Percentiles rank a stretch among this genome's conserved stretches.
phyloP scores from a whole-genome alignment of 2,329 filamentous ascomycete species.

The Xylaria sp. region DNA sequence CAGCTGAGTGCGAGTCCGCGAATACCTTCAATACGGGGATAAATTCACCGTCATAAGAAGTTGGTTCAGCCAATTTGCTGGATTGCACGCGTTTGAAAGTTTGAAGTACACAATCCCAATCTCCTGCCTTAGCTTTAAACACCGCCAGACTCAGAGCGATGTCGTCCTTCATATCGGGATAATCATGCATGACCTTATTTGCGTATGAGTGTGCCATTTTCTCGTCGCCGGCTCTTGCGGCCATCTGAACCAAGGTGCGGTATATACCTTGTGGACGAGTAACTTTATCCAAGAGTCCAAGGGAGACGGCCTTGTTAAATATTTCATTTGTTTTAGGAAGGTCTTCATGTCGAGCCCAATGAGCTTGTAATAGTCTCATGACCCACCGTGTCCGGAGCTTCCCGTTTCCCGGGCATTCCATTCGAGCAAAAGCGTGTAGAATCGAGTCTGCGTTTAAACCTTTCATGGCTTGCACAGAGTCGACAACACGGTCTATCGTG shows the following conservation, averaged over 20 bases:
- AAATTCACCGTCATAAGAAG: conserved; percentile 43
- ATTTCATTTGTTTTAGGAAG: conserved; percentile 37
- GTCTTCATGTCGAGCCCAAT: conserved; percentile 43
- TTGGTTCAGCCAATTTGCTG: conserved; percentile 14
- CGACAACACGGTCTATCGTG: conserved; percentile 42
- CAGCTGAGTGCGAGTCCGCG: conserved; percentile 45
- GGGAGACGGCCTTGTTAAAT: conserved; percentile 36
- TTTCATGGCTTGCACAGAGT: conserved; percentile 40
- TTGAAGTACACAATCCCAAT: conserved; percentile 49
- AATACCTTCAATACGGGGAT: conserved; percentile 48
- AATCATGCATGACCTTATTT: conserved; percentile 33
- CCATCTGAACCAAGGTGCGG: conserved; percentile 49
- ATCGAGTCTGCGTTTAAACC: conserved; percentile 39
- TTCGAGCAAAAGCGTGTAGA: conserved; percentile 38
- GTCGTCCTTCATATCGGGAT: conserved; percentile 39
- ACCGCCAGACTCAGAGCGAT: conserved; percentile 46
- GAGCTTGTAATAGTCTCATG: conserved; percentile 43
- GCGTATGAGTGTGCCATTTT: conserved; percentile 42
- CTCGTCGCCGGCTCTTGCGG: conserved; percentile 44
- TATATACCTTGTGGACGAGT: conserved; percentile 42
- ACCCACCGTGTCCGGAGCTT: conserved; percentile 45
- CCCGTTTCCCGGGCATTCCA: conserved; percentile 28
- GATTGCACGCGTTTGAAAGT: conserved; percentile 40
- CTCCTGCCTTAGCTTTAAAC: conserved; percentile 45
- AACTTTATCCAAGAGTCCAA: conserved; percentile 33